Evolutionary conservation across 108 stramenopile species (phyloP), one percentile per base, ranked within the genome.

Genomic region (Stephanodiscus minutulus): DNA sequence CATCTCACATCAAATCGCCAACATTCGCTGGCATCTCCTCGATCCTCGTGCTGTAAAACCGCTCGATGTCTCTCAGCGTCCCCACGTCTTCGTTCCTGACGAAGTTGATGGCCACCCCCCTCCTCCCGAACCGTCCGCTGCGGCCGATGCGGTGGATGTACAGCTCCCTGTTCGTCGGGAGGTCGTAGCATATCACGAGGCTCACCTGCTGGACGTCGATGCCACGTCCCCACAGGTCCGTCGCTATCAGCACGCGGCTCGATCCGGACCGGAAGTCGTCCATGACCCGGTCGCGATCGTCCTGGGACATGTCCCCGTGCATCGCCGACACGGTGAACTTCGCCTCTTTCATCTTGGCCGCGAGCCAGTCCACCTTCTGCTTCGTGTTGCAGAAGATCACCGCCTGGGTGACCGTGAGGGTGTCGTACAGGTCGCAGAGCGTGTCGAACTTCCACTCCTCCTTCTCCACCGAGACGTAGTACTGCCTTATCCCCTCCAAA

Each of bases 401-500:
- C 7, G 98, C 97, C 76, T 99, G 99, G 1, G 98, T 98, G 57
- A 99, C 96, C 6, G 98, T 99, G 61, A 99, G 79, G 8, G 97
- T 98, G 82, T 98, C 99, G 77, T 99, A 99, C 58, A 99, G 70
- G 81, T 99, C 99, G 81, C 96, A 97, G 13, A 99, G 84, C 0
- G 99, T 99, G 68, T 99, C 99, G 71, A 98, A 98, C 63, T 99
- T 99, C 99, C 99, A 99, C 83, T 98, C 98, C 71, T 99, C 99
- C 77, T 95, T 91, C 73, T 98, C 98, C 39, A 99, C 99, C 10
- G 89, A 83, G 49, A 99, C 97, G 69, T 93, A 98, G 77, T 97
- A 99, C 79, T 99, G 98, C 70, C 91, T 87, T 64, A 99, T 99
- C 18, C 98, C 99, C 75, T 99, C 98, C 64, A 99, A 84, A 0